Conservation (phyloP, 805 yeast genomes). For the Cyberlindnera petersonii region DNA sequence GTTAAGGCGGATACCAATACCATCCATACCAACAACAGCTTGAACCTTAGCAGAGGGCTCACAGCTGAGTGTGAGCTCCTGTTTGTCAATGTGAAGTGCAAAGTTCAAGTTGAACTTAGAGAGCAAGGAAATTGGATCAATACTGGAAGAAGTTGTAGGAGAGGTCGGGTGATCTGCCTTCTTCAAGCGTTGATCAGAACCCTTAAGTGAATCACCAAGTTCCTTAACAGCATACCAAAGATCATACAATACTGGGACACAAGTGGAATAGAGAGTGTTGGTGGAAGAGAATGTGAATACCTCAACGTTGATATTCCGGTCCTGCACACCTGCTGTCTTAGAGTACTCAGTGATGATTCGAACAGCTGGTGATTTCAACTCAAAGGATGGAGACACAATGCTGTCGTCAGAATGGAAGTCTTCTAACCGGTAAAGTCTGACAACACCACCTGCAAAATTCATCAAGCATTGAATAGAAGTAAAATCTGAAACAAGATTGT, state of each 20-base stretch:
- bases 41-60: constrained; percentile 93
- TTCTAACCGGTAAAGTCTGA: constrained; percentile 36
- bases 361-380: constrained; percentile 73
- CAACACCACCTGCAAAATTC: constrained; percentile 67
- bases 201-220: constrained; percentile 37
- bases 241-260: constrained; percentile 74
- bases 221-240: constrained; percentile 46
- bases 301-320: constrained; percentile 47
- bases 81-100: constrained; percentile 65
- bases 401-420: constrained; percentile 38
- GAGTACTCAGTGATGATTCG: constrained; percentile 52
- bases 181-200: constrained; percentile 5
- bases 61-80: constrained; percentile 76
- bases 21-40: constrained; percentile 72
- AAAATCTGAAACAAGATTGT: constrained; percentile 21
- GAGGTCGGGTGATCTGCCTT: constrained; percentile 15
- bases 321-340: constrained; percentile 35
- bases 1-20: constrained; percentile 55
- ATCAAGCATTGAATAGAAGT: constrained; percentile 48
- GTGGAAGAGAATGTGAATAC: constrained; percentile 63
- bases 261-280: constrained; percentile 64
- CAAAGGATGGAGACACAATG: constrained; percentile 43
- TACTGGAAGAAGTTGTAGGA: neutral
- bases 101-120: constrained; percentile 57
- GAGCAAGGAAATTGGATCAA: constrained; percentile 43